Evolutionary conservation across 2,329 filamentous ascomycete genomes (phyloP).

Genomic region (Pleoardoris graminearum): DNA sequence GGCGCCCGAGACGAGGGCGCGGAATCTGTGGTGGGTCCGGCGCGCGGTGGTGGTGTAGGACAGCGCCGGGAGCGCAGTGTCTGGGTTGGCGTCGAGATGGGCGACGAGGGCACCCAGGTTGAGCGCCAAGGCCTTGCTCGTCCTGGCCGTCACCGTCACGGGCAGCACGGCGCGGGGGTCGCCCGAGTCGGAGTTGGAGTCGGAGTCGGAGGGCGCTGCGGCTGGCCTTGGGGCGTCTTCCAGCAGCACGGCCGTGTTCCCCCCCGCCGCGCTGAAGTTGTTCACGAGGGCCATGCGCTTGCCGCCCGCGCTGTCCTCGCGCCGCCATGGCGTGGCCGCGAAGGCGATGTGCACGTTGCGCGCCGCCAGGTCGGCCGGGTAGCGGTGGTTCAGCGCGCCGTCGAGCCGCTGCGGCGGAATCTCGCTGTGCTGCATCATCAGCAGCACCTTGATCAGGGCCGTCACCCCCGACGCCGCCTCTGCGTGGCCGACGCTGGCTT

Average conservation of each 20-base stretch:
- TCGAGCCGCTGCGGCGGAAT: slow-evolving; percentile 56
- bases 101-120: no score
- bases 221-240: slow-evolving; percentile 20
- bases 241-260: slow-evolving; percentile 39
- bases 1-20: no score
- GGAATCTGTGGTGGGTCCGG: no score
- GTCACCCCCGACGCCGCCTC: slow-evolving; percentile 40
- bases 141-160: no score
- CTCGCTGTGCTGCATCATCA: slow-evolving; percentile 26
- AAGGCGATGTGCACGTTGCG: slow-evolving; percentile 35
- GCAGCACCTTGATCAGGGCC: slow-evolving; percentile 39
- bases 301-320: slow-evolving; percentile 20
- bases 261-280: slow-evolving; percentile 45
- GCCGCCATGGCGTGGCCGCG: slow-evolving; percentile 49
- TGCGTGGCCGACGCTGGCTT: slow-evolving; percentile 41
- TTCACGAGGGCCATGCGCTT: slow-evolving; percentile 29
- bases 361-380: slow-evolving; percentile 56
- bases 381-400: slow-evolving; percentile 39
- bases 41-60: no score
- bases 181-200: not conserved
- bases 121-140: no score
- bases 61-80: no score
- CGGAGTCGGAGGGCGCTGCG: not conserved
- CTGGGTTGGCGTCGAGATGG: no score
- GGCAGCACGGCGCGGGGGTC: slow-evolving; percentile 31